These are phyloP conservation scores for Talaromyces islandicus DNA, from an alignment of 2,329 filamentous ascomycete species.

Conservation along the genomic window DNA sequence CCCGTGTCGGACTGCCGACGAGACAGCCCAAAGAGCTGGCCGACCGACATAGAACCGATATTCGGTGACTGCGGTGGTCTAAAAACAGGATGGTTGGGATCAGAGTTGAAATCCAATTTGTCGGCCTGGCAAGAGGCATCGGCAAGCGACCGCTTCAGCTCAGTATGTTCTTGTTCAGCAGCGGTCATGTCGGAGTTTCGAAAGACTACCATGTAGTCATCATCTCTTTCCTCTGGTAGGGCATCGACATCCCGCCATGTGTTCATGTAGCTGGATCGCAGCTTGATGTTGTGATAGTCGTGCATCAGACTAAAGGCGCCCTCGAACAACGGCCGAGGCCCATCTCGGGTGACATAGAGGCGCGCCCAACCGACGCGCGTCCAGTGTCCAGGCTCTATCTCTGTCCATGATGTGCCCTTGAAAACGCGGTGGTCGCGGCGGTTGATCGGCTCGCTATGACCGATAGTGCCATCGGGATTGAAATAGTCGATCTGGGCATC, in stretches of 20 bases:
- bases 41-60: constrained; percentile 57
- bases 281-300: constrained; percentile 82
- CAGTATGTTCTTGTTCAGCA: constrained; percentile 37
- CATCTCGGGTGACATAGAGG: constrained; percentile 71
- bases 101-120: constrained; percentile 70
- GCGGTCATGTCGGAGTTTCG: constrained; percentile 75
- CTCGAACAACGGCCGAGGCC: constrained; percentile 74
- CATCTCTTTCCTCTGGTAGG: constrained; percentile 47
- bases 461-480: constrained; percentile 63
- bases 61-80: constrained; percentile 48
- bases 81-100: constrained; percentile 63
- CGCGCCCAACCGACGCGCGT: constrained; percentile 80
- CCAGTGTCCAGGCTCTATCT: constrained; percentile 62
- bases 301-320: constrained; percentile 77
- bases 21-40: constrained; percentile 59
- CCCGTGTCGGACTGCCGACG: constrained; percentile 64
- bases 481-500: constrained; percentile 70
- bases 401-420: constrained; percentile 70
- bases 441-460: constrained; percentile 61
- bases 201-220: constrained; percentile 85
- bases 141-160: constrained; percentile 57
- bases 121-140: constrained; percentile 62
- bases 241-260: constrained; percentile 70
- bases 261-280: constrained; percentile 64
- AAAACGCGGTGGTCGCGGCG: constrained; percentile 74